Conservation (phyloP, 495 filamentous ascomycete genomes). For the Chlorociboria aeruginascens region DNA sequence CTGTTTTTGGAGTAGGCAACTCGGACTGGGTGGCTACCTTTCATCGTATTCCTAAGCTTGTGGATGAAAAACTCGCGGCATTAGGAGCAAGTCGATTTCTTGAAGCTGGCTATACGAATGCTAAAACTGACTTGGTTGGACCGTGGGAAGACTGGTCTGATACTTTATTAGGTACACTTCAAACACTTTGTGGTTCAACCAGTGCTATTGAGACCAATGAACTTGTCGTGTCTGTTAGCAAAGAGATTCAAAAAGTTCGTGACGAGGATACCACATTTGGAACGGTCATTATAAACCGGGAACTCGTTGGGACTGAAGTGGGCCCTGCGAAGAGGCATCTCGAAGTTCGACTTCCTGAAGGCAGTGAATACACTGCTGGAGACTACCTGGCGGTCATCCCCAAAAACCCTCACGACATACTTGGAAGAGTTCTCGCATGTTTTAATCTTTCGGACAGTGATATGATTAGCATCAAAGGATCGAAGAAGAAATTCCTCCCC, state of each 20-base stretch:
- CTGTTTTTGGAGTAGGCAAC: slow-evolving; percentile 54
- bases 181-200: not conserved
- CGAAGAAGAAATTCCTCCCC: no score
- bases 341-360: slow-evolving; percentile 51
- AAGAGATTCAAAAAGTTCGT: not conserved
- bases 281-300: slow-evolving; percentile 27
- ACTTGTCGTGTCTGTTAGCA: not conserved
- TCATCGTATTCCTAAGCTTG: slow-evolving; percentile 54
- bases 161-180: slow-evolving; percentile 34
- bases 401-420: slow-evolving; percentile 30
- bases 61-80: slow-evolving; percentile 39
- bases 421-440: no score
- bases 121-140: slow-evolving; percentile 24
- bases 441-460: no score
- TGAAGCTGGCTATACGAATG: slow-evolving; percentile 48
- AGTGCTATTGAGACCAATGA: not conserved
- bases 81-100: slow-evolving; percentile 43
- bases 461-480: no score
- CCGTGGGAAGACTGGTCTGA: slow-evolving; percentile 26
- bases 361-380: slow-evolving; percentile 54
- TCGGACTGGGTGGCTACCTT: slow-evolving; percentile 61
- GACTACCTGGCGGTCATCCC: slow-evolving; percentile 70
- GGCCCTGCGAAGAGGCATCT: slow-evolving; percentile 52
- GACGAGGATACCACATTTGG: not conserved
- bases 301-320: slow-evolving; percentile 39